phyloP scores from a whole-genome alignment of 352 stramenopile species.

The Pythium insidiosum region DNA sequence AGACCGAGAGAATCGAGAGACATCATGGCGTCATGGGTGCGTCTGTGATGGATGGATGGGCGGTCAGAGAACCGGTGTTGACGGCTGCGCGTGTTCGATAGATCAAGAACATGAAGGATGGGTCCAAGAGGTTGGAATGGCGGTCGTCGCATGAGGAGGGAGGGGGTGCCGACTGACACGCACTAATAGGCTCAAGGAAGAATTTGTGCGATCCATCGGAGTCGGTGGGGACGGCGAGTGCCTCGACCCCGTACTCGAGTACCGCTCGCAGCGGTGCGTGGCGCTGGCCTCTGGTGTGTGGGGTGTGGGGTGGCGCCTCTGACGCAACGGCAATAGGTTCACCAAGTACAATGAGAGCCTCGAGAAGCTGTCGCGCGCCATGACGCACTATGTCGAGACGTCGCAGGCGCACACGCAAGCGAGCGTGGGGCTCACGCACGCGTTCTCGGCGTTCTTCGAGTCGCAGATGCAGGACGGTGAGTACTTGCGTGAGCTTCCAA shows the following conservation, averaged over 20 bases:
- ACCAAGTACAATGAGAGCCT: conserved; percentile 29
- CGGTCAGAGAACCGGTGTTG: too few species aligned
- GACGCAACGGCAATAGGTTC: conserved; percentile 6
- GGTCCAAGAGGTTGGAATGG: conserved; percentile 36
- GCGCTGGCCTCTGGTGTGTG: neutral
- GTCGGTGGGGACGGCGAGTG: conserved; percentile 32
- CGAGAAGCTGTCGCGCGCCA: conserved; percentile 18
- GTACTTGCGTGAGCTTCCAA: neutral
- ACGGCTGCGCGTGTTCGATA: too few species aligned
- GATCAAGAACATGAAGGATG: conserved; percentile 74
- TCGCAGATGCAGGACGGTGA: conserved; percentile 22
- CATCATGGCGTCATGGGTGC: conserved; percentile 17
- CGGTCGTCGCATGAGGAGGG: neutral
- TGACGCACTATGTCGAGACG: conserved; percentile 24
- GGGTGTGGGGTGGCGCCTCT: neutral
- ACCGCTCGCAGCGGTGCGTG: conserved; percentile 43
- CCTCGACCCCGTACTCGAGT: conserved; percentile 60
- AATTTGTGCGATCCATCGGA: conserved; percentile 50
- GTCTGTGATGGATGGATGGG: neutral
- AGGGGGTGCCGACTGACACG: neutral
- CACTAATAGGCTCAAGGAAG: conserved; percentile 67
- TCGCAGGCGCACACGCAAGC: conserved; percentile 19
- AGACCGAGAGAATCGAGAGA: conserved; percentile 1
- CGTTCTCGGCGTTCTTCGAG: conserved; percentile 26
- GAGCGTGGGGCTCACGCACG: conserved; percentile 21